Evolutionary conservation across 352 stramenopile species (phyloP), one percentile per base, ranked within the genome.

Genomic region (Globisporangium camurandrum): DNA sequence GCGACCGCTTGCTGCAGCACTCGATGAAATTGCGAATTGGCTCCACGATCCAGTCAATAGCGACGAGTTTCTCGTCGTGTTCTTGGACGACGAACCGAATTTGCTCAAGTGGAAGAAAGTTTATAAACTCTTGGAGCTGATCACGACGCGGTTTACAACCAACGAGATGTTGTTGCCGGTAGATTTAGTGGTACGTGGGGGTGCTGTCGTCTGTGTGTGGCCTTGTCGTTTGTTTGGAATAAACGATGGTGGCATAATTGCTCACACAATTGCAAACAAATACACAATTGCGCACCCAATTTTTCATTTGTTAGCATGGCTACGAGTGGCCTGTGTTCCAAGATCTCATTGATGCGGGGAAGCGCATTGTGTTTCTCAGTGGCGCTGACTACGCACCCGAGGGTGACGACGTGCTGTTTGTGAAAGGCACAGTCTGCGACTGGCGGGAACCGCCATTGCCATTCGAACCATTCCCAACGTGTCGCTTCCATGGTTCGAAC

Each of bases 101-200:
- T 51, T 93, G 0, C 74, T 79, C 57, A 73, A 71, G 28, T 93
- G 82, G 82, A 85, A 93, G 31, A 93, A 93, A 49, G 70, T 91
- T 7, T 41, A 54, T 39, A 84, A 62, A 17, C 47, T 91, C 42
- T 51, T 91, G 40, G 68, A 71, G 10, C 79, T 86, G 54, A 53
- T 93, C 36, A 84, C 80, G 44, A 43, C 61, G 22, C 65, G 78
- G n/a, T 91, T 91, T 36, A 37, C 51, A 4, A 46, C 72, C 20
- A 59, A 76, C 19, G 77, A 91, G 49, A 86, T 89, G 20, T 54
- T 93, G 4, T 45, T 71, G 40, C 79, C 82, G 2, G 61, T 73
- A 16, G 81, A 93, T 47, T 62, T 88, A 12, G 56, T 64, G 54
- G 67, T 83, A 37, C 62, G 65, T 54, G 36, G 4, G 9, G 7